Percentiles rank a stretch among this genome's conserved stretches.
phyloP scores from a whole-genome alignment of 2,329 filamentous ascomycete genomes.

The Apiospora hydei region DNA sequence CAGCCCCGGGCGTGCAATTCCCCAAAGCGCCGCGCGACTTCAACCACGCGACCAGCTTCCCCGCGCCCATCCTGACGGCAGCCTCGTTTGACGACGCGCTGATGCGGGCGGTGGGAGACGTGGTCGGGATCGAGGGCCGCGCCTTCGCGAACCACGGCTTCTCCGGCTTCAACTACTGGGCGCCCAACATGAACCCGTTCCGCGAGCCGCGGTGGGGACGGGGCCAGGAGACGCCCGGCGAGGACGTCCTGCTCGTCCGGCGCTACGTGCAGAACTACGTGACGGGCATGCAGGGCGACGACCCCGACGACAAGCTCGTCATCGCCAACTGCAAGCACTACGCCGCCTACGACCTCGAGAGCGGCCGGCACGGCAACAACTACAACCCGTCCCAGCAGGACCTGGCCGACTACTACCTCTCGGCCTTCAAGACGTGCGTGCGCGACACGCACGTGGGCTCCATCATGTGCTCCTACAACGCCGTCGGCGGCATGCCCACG shows the following conservation, averaged over 20 bases:
- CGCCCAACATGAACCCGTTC: slow-evolving; percentile 41
- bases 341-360: slow-evolving; percentile 64
- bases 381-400: slow-evolving; percentile 57
- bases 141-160: slow-evolving; percentile 42
- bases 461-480: slow-evolving; percentile 70
- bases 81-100: slow-evolving; percentile 44
- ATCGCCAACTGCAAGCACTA: slow-evolving; percentile 68
- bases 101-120: slow-evolving; percentile 37
- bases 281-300: slow-evolving; percentile 55
- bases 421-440: slow-evolving; percentile 69
- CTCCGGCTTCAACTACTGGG: slow-evolving; percentile 40
- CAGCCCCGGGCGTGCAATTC: slow-evolving; percentile 52
- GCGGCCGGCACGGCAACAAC: slow-evolving; percentile 41
- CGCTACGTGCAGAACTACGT: slow-evolving; percentile 61
- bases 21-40: slow-evolving; percentile 34
- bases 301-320: slow-evolving; percentile 41
- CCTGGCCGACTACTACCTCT: slow-evolving; percentile 72
- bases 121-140: slow-evolving; percentile 42
- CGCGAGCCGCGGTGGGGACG: slow-evolving; percentile 40
- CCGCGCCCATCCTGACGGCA: slow-evolving; percentile 41
- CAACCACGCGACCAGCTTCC: slow-evolving; percentile 42
- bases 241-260: slow-evolving; percentile 51
- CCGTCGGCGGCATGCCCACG: slow-evolving; percentile 70
- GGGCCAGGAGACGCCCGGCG: slow-evolving; percentile 40
- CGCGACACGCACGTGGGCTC: slow-evolving; percentile 63